Evolutionary conservation across 2,329 filamentous ascomycete genomes (phyloP).

Genomic region (Fusarium longipes): DNA sequence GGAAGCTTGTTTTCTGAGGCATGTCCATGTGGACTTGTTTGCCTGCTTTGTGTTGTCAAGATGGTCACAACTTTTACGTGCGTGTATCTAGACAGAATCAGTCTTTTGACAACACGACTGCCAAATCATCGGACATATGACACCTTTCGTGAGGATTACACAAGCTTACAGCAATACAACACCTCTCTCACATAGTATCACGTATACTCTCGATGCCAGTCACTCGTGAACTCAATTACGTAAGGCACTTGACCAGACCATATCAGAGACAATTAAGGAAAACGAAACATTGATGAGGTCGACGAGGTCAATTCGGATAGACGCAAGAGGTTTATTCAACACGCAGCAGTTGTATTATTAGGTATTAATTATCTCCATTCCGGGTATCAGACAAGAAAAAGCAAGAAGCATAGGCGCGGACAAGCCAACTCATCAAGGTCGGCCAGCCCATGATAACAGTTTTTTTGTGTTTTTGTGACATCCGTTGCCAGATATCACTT

Average conservation of each 20-base stretch:
- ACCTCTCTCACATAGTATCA: neutral
- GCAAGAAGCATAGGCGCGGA: slow-evolving; percentile 45
- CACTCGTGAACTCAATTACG: too few species aligned
- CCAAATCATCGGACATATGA: neutral
- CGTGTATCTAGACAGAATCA: slow-evolving; percentile 19
- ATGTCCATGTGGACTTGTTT: neutral
- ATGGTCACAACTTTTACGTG: neutral
- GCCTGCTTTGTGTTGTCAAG: slow-evolving; percentile 1
- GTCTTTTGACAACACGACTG: neutral
- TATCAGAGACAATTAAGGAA: too few species aligned
- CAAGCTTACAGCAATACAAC: neutral
- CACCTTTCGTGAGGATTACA: neutral
- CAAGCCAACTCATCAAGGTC: slow-evolving; percentile 34
- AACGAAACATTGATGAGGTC: neutral
- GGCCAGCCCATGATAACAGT: slow-evolving; percentile 26
- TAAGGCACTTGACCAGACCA: too few species aligned
- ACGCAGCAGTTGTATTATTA: slow-evolving; percentile 58
- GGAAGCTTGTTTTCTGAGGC: neutral
- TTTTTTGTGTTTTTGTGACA: slow-evolving; percentile 39
- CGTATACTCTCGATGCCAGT: too few species aligned
- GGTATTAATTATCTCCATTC: slow-evolving; percentile 57
- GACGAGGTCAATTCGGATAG: neutral
- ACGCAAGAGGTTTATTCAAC: slow-evolving; percentile 36
- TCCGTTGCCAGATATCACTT: slow-evolving; percentile 33
- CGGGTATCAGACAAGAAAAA: slow-evolving; percentile 56